Percentiles rank a stretch among this genome's conserved stretches.
phyloP scores from a whole-genome alignment of 495 filamentous ascomycete species.

The Bacidia gigantensis region DNA sequence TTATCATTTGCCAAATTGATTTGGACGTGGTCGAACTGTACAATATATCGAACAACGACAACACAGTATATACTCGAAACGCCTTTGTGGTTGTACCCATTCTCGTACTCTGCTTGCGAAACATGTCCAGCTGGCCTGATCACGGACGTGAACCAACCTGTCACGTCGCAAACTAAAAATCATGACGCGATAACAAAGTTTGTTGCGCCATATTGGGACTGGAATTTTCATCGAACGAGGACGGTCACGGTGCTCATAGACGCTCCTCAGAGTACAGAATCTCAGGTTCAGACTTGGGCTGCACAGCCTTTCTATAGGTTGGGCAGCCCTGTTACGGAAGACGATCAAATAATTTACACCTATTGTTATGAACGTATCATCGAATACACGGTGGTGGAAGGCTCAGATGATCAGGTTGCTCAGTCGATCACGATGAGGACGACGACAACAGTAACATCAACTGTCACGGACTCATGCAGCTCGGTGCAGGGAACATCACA shows the following conservation, averaged over 20 bases:
- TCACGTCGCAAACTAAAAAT: not conserved
- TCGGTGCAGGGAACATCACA: not conserved
- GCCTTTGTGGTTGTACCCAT: not conserved
- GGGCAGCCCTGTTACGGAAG: not conserved
- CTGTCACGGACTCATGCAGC: not conserved
- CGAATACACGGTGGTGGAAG: not conserved
- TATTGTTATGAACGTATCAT: conserved; percentile 1
- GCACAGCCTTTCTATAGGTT: not conserved
- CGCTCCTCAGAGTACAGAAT: not conserved
- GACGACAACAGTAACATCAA: conserved; percentile 1
- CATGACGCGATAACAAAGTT: not conserved
- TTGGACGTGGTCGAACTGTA: not conserved
- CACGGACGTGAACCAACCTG: not conserved
- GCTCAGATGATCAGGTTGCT: not conserved
- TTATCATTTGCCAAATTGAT: not conserved
- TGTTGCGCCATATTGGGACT: conserved; percentile 2
- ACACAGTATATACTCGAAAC: not conserved
- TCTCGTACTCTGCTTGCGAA: not conserved
- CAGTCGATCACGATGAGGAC: not conserved
- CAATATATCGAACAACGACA: not conserved
- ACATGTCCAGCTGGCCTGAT: not conserved
- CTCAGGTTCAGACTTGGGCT: not conserved
- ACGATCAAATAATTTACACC: not conserved
- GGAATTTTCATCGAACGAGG: not conserved
- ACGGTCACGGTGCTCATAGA: not conserved